Evolutionary conservation across 441 rosid genomes (phyloP), one percentile per base, ranked within the genome.

Genomic region (Pelargonium australe): DNA sequence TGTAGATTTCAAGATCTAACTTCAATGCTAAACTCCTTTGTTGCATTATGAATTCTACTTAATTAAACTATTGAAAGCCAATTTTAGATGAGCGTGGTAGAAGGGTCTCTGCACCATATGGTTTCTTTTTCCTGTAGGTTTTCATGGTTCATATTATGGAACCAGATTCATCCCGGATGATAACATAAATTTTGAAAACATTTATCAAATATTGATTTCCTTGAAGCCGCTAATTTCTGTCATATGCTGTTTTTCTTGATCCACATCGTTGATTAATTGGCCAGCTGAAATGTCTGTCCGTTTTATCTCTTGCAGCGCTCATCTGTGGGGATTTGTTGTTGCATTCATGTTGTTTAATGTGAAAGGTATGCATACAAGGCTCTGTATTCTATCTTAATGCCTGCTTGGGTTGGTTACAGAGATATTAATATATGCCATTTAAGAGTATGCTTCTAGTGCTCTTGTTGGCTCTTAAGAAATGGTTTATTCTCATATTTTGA

Each of bases 261-360:
- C 64, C 44, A 28, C 73, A 19, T 2, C 47, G 5, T 41, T 43
- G 34, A 43, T 34, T 66, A 72, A 57, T 63, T 62, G 17, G 70
- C 73, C 68, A 47, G 75, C 73, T 79, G 28, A 81, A 64, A 10
- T 40, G 9, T 69, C 66, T 43, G 4, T 64, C 68, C 49, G 19
- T 66, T 70, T 51, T 45, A 74, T 74, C 64, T 75, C 74, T 81
- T 86, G 85, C 91, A 92, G 98, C 70, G 92, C 82, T 58, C 92
- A 84, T 19, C 82, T 92, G 69, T 92, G 98, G 98, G 95, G 95
- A 73, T 90, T 90, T 63, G 95, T 90, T 51, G 94, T 92, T 68
- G 91, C 86, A 60, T 89, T 90, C 86, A 92, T 92, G 96, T 86
- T 92, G 79, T 90, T 86, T 67, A 92, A 92, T 71, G 73, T 92